phyloP scores from a whole-genome alignment of 768 basidiomycete species.

The Coprinopsis strossmayeri region DNA sequence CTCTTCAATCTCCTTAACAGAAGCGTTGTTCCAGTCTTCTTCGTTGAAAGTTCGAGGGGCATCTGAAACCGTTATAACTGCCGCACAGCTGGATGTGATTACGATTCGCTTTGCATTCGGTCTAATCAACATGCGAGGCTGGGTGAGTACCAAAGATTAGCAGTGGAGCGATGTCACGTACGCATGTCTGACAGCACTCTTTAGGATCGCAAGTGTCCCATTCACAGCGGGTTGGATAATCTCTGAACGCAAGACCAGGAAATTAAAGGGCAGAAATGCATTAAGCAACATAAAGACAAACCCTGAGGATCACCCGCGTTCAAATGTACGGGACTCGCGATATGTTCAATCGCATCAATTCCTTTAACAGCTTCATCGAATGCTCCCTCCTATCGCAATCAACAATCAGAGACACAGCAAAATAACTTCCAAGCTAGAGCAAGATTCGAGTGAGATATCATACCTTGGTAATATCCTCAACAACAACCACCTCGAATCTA shows the following conservation, averaged over 20 bases:
- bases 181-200: constrained; percentile 49
- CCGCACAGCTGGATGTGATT: constrained; percentile 55
- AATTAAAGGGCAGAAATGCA: neutral
- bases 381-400: constrained; percentile 44
- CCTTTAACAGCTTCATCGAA: constrained; percentile 77
- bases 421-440: neutral
- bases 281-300: constrained; percentile 7
- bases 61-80: constrained; percentile 16
- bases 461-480: neutral
- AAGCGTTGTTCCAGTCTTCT: constrained; percentile 53
- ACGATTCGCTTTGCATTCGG: constrained; percentile 70
- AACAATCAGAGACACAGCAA: neutral
- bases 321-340: constrained; percentile 54
- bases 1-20: constrained; percentile 35
- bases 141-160: too few species aligned
- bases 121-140: too few species aligned
- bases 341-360: constrained; percentile 64
- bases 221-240: constrained; percentile 64
- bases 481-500: constrained; percentile 1
- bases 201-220: constrained; percentile 58
- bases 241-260: constrained; percentile 29
- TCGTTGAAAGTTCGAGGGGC: constrained; percentile 32
- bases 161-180: too few species aligned
- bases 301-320: constrained; percentile 36
- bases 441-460: neutral